Evolutionary conservation across 1,284 basidiomycete species (phyloP), one percentile per base, ranked within the genome.

Genomic region (Trichosporon ovoides): DNA sequence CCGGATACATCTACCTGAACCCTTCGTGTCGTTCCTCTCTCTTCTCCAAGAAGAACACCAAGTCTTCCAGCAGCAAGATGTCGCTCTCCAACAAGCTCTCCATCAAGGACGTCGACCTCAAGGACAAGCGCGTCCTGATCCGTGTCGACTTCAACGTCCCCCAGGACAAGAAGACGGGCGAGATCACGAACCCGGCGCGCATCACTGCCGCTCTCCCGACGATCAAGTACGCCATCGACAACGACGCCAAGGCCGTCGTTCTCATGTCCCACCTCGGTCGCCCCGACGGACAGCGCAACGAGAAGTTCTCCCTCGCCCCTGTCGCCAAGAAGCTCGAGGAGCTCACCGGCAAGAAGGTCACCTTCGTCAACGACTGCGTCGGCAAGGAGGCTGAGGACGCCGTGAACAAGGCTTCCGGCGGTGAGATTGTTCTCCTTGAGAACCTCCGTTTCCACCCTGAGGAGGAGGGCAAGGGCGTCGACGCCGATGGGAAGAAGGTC

Each of bases 81-180:
- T 97, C 94, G 66, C 88, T 98, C 78, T 87, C 94, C 38, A 92
- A 87, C 81, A 98, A 95, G 78, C 84, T 95, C 68, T 83, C 87
- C 66, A 92, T 98, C 80, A 89, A 87, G 66, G 95, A 98, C 80
- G 82, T 94, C 74, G 85, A 89, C 70, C 87, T 98, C 81, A 86
- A 85, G 72, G 89, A 82, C 76, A 76, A 78, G 69, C 89, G 89
- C 67, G 93, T 98, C 73, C 87, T 97, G 70, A 91, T 96, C 76
- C 88, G 92, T 66, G 91, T 98, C 70, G 96, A 98, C 84, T 98
- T 98, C 82, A 98, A 98, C 80, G 95, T 98, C 67, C 95, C 95
- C 66, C 71, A 72, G 67, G 80, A 81, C 70, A 81, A 81, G 80
- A 83, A 87, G 72, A 87, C 87, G 57, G 86, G 87, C 77, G 56